Evolutionary conservation across 192 early-diverging fungal genomes (phyloP).

Genomic region (Gamsiella multidivaricata): DNA sequence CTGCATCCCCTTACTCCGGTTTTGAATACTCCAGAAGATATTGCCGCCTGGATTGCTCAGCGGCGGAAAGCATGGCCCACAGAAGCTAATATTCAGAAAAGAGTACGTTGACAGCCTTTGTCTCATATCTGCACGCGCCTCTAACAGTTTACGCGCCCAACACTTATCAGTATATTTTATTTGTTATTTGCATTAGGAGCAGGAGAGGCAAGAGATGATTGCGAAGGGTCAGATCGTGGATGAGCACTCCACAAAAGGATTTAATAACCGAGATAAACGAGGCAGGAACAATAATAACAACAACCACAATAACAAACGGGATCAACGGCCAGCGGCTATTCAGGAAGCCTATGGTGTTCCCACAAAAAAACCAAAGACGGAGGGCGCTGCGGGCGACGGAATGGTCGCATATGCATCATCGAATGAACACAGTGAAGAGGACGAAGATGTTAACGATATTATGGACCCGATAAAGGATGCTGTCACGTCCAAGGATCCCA

Average conservation of each 20-base stretch:
- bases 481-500: slow-evolving; percentile 61
- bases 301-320: slow-evolving; percentile 3
- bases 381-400: not conserved
- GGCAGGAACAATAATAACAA: slow-evolving; percentile 23
- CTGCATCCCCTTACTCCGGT: slow-evolving; percentile 30
- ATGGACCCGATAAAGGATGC: slow-evolving; percentile 64
- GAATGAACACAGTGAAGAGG: slow-evolving; percentile 7
- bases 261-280: slow-evolving; percentile 9
- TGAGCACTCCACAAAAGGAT: not conserved
- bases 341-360: not conserved
- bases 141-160: too few relatives aligned
- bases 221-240: slow-evolving; percentile 49
- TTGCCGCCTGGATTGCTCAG: slow-evolving; percentile 48
- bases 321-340: not conserved
- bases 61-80: slow-evolving; percentile 43
- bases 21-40: slow-evolving; percentile 50
- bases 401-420: not conserved
- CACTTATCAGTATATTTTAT: not conserved
- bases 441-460: slow-evolving; percentile 41
- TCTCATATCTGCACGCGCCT: not conserved
- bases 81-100: slow-evolving; percentile 44
- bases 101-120: not conserved
- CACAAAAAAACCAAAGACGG: not conserved
- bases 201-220: slow-evolving; percentile 49
- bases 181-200: slow-evolving; percentile 16